Evolutionary conservation across 2,329 filamentous ascomycete genomes (phyloP).

Genomic region (Pyricularia pennisetigena): DNA sequence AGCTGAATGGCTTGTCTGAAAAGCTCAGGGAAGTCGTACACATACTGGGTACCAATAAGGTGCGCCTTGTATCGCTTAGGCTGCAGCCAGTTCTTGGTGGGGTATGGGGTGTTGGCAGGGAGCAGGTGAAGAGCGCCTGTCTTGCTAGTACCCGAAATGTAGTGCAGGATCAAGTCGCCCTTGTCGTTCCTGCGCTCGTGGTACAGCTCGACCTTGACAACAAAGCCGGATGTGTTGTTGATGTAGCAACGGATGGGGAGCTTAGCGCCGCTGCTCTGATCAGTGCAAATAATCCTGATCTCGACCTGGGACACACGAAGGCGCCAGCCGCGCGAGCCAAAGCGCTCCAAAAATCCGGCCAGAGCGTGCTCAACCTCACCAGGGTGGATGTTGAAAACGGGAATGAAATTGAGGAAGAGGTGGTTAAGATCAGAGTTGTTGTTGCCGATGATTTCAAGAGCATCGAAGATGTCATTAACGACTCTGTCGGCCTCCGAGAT

Average conservation of each 20-base stretch:
- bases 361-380: slow-evolving; percentile 86
- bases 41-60: slow-evolving; percentile 97
- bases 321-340: slow-evolving; percentile 89
- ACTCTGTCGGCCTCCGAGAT: slow-evolving; percentile 94
- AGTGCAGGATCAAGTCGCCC: slow-evolving; percentile 97
- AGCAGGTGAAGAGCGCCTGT: slow-evolving; percentile 92
- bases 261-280: slow-evolving; percentile 70
- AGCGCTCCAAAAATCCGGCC: slow-evolving; percentile 91
- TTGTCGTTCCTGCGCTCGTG: slow-evolving; percentile 97
- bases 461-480: slow-evolving; percentile 96
- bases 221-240: slow-evolving; percentile 95
- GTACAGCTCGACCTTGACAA: slow-evolving; percentile 96
- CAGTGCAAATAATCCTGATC: slow-evolving; percentile 96
- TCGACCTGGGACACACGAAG: slow-evolving; percentile 95
- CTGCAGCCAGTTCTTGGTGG: slow-evolving; percentile 97
- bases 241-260: slow-evolving; percentile 94
- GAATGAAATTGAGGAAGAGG: slow-evolving; percentile 99
- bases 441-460: slow-evolving; percentile 96
- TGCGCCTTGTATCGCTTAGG: slow-evolving; percentile 99
- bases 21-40: slow-evolving; percentile 98
- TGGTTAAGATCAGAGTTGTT: slow-evolving; percentile 99
- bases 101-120: slow-evolving; percentile 83
- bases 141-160: slow-evolving; percentile 89
- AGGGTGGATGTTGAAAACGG: slow-evolving; percentile 86
- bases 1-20: slow-evolving; percentile 98